A percentile compares a stretch with the other conserved stretches of the same genome.
phyloP scores from a whole-genome alignment of 164 flowering plant species.

The Houttuynia cordata region DNA sequence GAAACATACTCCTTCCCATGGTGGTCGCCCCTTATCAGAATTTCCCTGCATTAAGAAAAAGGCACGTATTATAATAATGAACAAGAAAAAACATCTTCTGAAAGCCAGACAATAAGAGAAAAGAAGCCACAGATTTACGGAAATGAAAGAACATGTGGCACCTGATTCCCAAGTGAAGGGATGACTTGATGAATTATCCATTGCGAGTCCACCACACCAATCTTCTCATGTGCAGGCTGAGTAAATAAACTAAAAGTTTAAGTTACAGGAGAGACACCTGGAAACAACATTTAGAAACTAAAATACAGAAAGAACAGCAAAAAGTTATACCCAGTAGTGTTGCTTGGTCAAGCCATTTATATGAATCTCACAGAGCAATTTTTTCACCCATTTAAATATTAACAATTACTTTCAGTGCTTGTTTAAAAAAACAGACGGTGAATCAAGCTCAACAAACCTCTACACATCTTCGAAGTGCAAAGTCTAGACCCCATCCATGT shows the following conservation, averaged over 20 bases:
- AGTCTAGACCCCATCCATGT: conserved; percentile 99
- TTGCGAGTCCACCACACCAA: conserved; percentile 98
- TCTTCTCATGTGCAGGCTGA: conserved; percentile 96
- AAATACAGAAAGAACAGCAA: background rate
- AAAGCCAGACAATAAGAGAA: background rate
- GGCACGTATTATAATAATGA: background rate
- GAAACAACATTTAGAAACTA: background rate
- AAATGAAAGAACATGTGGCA: conserved; percentile 7
- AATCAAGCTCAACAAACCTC: conserved; percentile 33
- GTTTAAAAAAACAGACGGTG: background rate
- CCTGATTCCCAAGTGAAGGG: conserved; percentile 94
- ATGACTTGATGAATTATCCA: conserved; percentile 93
- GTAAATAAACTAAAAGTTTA: background rate
- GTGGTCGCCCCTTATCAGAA: conserved; percentile 60
- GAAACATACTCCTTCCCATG: conserved; percentile 91
- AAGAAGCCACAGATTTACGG: no score
- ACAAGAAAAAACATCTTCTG: background rate
- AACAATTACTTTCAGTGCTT: background rate
- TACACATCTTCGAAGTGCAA: conserved; percentile 91
- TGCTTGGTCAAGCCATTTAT: background rate
- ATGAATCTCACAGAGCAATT: no score
- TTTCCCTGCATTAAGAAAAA: conserved; percentile 48
- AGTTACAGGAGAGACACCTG: background rate
- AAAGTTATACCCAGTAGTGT: background rate
- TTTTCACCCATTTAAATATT: background rate